Percentiles rank a stretch among this genome's conserved stretches.
These are phyloP conservation scores for Malbranchea zuffiana DNA, from an alignment of 2,329 filamentous ascomycete genomes.

Conservation along the genomic window DNA sequence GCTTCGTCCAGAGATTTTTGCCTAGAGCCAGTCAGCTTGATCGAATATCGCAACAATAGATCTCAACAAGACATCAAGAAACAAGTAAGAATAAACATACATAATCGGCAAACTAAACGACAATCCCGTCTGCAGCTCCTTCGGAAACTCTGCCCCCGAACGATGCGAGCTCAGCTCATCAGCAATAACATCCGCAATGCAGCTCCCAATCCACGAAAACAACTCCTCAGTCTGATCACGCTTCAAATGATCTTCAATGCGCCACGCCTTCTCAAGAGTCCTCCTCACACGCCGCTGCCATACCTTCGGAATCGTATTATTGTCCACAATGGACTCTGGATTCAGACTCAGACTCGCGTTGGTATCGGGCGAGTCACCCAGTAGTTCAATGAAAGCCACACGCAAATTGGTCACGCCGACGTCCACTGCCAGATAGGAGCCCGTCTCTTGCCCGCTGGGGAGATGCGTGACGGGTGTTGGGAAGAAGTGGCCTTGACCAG, in stretches of 20 bases:
- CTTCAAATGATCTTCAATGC: conserved; percentile 62
- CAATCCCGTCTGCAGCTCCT: conserved; percentile 30
- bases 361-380: conserved; percentile 21
- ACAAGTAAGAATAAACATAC: conserved; percentile 17
- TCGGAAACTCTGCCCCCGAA: conserved; percentile 21
- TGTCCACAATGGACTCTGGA: not conserved
- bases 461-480: conserved; percentile 33
- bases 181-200: conserved; percentile 60
- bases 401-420: conserved; percentile 43
- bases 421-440: conserved; percentile 44
- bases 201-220: conserved; percentile 64
- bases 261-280: conserved; percentile 59
- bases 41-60: conserved; percentile 1
- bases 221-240: conserved; percentile 58
- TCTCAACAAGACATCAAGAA: not conserved
- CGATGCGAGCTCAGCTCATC: conserved; percentile 32
- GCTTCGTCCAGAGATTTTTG: conserved; percentile 45
- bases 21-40: conserved; percentile 17
- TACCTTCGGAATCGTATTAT: conserved; percentile 18
- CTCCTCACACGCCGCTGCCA: conserved; percentile 43
- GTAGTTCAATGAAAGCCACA: conserved; percentile 42
- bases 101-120: conserved; percentile 36
- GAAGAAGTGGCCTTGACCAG: conserved; percentile 33
- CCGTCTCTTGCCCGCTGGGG: conserved; percentile 41
- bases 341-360: not conserved